Percentiles rank a stretch among this genome's conserved stretches.
Conservation (phyloP, 805 yeast species). For the Wickerhamiella qilinensis region DNA sequence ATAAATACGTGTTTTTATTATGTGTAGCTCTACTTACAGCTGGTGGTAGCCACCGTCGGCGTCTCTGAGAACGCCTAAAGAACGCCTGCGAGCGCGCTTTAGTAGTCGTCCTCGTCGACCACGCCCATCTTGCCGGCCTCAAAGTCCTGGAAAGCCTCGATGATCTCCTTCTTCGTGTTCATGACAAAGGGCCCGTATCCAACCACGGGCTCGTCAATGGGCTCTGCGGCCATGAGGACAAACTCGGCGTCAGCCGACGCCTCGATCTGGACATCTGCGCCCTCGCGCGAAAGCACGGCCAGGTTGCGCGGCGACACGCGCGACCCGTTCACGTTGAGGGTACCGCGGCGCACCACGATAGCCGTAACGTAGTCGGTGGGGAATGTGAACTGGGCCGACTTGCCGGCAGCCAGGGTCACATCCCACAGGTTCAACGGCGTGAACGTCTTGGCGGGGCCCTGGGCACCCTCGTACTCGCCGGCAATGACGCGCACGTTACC, state of each 20-base stretch:
- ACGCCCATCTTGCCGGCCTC: background rate
- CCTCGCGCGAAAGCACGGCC: background rate
- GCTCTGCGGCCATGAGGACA: slow-evolving; percentile 52
- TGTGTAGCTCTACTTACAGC: too few species aligned
- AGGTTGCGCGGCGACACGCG: slow-evolving; percentile 4
- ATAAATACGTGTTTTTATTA: too few species aligned
- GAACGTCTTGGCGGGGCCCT: slow-evolving; percentile 56
- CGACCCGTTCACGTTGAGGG: slow-evolving; percentile 31
- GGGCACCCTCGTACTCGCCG: slow-evolving; percentile 59
- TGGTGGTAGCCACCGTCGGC: too few species aligned
- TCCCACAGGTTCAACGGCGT: slow-evolving; percentile 68
- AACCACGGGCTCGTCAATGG: slow-evolving; percentile 4
- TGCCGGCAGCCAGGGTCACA: slow-evolving; percentile 48
- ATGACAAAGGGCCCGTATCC: slow-evolving; percentile 6
- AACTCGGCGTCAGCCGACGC: slow-evolving; percentile 36
- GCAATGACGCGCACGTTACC: slow-evolving; percentile 55
- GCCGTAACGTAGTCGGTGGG: slow-evolving; percentile 50
- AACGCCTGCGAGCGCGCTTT: too few species aligned
- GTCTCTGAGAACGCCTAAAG: too few species aligned
- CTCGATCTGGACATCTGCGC: background rate
- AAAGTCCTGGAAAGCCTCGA: slow-evolving; percentile 5
- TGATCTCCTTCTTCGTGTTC: slow-evolving; percentile 4
- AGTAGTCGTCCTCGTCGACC: background rate
- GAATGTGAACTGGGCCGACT: slow-evolving; percentile 41
- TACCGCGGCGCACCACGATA: slow-evolving; percentile 50